phyloP scores from a whole-genome alignment of 768 basidiomycete species.

The Tephrocybe sp. region DNA sequence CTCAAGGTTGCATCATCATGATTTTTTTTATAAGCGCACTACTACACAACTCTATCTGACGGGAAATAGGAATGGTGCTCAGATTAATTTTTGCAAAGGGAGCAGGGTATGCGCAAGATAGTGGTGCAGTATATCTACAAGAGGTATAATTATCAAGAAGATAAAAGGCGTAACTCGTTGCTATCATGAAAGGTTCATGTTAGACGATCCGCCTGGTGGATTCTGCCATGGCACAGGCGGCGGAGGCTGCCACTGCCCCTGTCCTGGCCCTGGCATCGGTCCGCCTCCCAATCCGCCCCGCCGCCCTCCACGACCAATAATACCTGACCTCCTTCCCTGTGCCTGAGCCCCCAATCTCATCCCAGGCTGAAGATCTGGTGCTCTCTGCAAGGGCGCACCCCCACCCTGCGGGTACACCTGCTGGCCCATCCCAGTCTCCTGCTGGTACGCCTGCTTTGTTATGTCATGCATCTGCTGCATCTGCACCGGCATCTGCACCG shows the following conservation, averaged over 20 bases:
- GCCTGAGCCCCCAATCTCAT: conserved; percentile 45
- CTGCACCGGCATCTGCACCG: not conserved
- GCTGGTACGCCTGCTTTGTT: not conserved
- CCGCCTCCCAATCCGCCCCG: conserved; percentile 12
- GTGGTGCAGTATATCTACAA: not conserved
- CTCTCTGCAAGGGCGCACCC: conserved; percentile 35
- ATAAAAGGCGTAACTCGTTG: not conserved
- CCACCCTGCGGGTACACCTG: conserved; percentile 6
- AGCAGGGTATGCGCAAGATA: too few species aligned
- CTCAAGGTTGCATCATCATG: too few species aligned
- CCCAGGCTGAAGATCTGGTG: conserved; percentile 45
- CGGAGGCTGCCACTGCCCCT: not conserved
- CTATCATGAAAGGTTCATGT: not conserved
- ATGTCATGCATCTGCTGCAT: not conserved
- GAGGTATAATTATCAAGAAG: not conserved
- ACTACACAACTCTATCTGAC: too few species aligned
- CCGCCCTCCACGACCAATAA: conserved; percentile 52
- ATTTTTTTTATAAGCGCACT: too few species aligned
- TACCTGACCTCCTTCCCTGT: conserved; percentile 54
- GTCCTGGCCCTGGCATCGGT: not conserved
- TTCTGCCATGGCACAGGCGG: not conserved
- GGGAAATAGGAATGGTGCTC: too few species aligned
- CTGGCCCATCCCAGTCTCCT: conserved; percentile 3
- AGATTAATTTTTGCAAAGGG: too few species aligned
- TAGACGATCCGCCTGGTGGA: not conserved